Conservation (phyloP, 2,329 filamentous ascomycete species). For the Fusarium sp. region DNA sequence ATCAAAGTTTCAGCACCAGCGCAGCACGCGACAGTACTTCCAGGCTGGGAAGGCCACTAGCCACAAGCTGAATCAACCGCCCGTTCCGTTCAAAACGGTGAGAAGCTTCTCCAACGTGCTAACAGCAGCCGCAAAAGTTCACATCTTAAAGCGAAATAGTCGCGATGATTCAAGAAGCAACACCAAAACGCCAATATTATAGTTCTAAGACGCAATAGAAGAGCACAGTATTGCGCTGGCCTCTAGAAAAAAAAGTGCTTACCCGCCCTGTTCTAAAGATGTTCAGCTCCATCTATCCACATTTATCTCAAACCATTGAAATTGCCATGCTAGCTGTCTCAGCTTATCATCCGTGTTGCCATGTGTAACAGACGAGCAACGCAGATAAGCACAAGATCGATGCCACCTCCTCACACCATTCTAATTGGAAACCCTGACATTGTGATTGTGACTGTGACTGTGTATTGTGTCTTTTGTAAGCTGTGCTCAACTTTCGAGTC, state of each 20-base stretch:
- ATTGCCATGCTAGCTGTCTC: constrained; percentile 16
- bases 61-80: constrained; percentile 5
- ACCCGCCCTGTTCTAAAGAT: background rate
- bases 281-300: constrained; percentile 1
- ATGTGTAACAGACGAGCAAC: constrained; percentile 15
- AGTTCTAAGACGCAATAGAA: background rate
- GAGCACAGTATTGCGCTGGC: background rate
- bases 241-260: background rate
- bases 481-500: constrained; percentile 23
- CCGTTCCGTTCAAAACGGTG: background rate
- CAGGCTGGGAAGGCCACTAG: background rate
- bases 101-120: background rate
- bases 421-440: background rate
- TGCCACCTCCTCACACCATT: constrained; percentile 2
- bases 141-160: background rate
- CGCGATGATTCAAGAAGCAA: background rate
- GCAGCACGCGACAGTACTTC: constrained; percentile 10
- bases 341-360: constrained; percentile 12
- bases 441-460: background rate
- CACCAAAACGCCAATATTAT: background rate
- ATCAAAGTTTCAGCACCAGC: background rate
- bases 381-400: constrained; percentile 31
- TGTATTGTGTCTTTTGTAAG: background rate
- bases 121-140: background rate
- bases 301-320: background rate